Evolutionary conservation across 169 alveolate species (phyloP).

Genomic region (Plasmodium malariae): DNA sequence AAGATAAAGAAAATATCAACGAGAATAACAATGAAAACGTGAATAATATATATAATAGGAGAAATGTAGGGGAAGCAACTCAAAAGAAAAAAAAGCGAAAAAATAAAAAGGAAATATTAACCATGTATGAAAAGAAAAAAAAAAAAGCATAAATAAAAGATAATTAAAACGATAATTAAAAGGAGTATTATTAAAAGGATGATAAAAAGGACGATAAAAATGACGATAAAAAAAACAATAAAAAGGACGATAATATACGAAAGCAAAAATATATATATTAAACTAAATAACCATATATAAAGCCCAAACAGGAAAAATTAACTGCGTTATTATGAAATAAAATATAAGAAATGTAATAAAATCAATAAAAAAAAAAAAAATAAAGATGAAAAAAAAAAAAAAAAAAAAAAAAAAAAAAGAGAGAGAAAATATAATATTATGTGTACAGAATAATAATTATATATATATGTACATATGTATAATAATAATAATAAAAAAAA

Average conservation of each 20-base stretch:
- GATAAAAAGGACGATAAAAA: background rate
- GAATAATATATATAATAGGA: background rate
- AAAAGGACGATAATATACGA: background rate
- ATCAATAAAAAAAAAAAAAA: slow-evolving; percentile 72
- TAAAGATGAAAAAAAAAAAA: background rate
- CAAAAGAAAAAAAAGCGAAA: background rate
- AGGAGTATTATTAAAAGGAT: background rate
- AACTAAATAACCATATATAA: slow-evolving; percentile 54
- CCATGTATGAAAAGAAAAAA: background rate
- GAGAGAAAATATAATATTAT: background rate
- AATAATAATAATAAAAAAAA: slow-evolving; percentile 8
- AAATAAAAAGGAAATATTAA: background rate
- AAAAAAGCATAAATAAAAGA: background rate
- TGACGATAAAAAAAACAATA: background rate
- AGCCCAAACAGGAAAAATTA: slow-evolving; percentile 54
- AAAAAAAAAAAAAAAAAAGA: background rate
- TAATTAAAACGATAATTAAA: background rate
- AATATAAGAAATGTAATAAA: too few species aligned
- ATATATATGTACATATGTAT: background rate
- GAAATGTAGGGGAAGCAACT: background rate
- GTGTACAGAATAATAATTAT: background rate
- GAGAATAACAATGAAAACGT: background rate
- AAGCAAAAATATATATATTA: background rate
- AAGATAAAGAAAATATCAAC: background rate
- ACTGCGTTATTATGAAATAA: slow-evolving; percentile 14